Base-by-base conservation (phyloP, 2,329 filamentous ascomycete genomes). In the Phaeoacremonium minimum region DNA sequence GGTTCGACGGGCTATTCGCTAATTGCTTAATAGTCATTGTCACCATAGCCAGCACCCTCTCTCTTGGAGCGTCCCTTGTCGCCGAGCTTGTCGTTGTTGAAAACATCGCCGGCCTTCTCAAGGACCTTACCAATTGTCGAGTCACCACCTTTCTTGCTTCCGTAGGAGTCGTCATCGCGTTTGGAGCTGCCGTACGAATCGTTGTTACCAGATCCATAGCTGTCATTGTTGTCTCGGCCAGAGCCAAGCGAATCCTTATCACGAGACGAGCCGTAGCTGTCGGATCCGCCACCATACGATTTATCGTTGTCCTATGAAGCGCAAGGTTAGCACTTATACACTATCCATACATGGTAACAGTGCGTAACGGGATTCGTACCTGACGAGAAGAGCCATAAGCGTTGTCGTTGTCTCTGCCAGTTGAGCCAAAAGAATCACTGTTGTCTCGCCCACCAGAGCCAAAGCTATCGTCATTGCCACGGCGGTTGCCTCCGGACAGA, bases 101-200 rank as follows among this genome's bases (percentile, higher is more conserved):
- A 46, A 33, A 71, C 47, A 11, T 57, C 53, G 7, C 75, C 74
- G 6, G 67, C 70, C 64, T 77, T 80, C 59, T 82, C 73, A 55
- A 80, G 60, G 16, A 80, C 38, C 58, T 75, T 79, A 32, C 76
- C 76, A 15, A 75, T 36, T 13, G 66, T 67, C 34, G 70, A 74
- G 50, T 73, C 68, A 12, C 49, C 48, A 31, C 46, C 46, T 6
- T 44, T 36, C 26, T 45, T 46, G 39, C 45, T 33, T 36, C 38
- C 39, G 18, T 33, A 33, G 13, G 42, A 14, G 18, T 40, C 20
- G 6, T 45, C 40, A 13, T 44, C 36, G 3, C 45, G 43, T 15
- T 45, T 35, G 9, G 31, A 18, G 32, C 36, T 39, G 17, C 39
- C 42, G 34, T 42, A 37, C 33, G 39, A 31, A 22, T 35, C 37